Evolutionary conservation across 768 basidiomycete species (phyloP).

Genomic region (Tulasnella sp.): DNA sequence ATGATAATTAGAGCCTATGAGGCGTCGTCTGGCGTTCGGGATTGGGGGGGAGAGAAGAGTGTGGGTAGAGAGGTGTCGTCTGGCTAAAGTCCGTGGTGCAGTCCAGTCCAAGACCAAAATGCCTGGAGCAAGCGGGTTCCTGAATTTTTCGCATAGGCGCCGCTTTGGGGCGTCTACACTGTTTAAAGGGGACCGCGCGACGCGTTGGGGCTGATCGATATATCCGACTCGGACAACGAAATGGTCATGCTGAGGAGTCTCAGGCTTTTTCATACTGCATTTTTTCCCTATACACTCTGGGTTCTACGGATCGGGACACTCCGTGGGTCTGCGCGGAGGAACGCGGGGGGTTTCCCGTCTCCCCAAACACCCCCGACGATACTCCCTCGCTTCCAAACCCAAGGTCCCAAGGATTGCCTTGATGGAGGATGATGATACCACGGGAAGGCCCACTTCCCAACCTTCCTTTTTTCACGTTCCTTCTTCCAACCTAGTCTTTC

Average conservation of each 20-base stretch:
- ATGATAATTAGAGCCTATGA: not conserved
- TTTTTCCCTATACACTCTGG: not conserved
- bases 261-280: not conserved
- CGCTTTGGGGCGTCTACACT: not conserved
- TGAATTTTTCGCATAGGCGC: conserved; percentile 10
- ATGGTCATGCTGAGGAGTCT: not conserved
- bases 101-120: conserved; percentile 11
- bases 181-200: not conserved
- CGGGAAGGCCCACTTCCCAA: not conserved
- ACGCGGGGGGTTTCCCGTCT: not conserved
- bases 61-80: not conserved
- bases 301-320: not conserved
- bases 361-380: not conserved
- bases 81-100: conserved; percentile 2
- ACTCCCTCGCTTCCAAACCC: not conserved
- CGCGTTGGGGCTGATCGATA: not conserved
- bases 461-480: not conserved
- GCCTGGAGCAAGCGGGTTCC: not conserved
- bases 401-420: not conserved
- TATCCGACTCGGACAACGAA: conserved; percentile 4
- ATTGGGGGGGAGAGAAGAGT: not conserved
- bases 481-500: not conserved
- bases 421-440: not conserved
- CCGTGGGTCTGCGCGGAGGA: not conserved
- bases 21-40: not conserved